phyloP scores from a whole-genome alignment of 768 basidiomycete genomes.

The Nidularia sp. region DNA sequence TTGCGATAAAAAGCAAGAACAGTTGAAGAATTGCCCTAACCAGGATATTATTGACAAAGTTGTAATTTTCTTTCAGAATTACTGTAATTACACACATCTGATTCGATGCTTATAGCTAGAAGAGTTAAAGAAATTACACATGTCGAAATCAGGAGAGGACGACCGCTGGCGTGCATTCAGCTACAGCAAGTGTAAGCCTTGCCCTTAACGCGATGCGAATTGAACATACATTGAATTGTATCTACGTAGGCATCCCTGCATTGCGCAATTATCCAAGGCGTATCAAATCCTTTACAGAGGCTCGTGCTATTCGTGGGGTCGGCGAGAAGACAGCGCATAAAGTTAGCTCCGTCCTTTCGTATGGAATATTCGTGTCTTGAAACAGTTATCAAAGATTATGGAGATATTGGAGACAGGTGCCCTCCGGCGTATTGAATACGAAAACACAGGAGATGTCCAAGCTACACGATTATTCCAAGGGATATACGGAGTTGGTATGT shows the following conservation, averaged over 20 bases:
- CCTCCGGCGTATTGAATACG: constrained; percentile 64
- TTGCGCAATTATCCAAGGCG: constrained; percentile 52
- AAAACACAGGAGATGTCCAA: constrained; percentile 59
- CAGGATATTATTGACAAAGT: constrained; percentile 77
- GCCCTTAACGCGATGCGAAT: neutral
- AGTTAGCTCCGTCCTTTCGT: constrained; percentile 21
- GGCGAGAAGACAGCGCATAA: constrained; percentile 77
- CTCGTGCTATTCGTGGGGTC: constrained; percentile 53
- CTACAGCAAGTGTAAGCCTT: constrained; percentile 59
- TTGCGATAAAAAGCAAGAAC: constrained; percentile 49
- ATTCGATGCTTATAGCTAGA: constrained; percentile 40
- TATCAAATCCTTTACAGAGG: constrained; percentile 57
- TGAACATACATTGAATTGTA: neutral
- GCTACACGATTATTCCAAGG: constrained; percentile 62
- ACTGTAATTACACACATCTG: neutral
- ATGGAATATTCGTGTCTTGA: too few species aligned
- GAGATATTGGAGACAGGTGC: constrained; percentile 76
- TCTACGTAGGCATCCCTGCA: constrained; percentile 51
- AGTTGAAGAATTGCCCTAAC: constrained; percentile 43
- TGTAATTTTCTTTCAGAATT: constrained; percentile 2
- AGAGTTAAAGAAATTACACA: constrained; percentile 64
- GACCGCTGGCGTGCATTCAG: constrained; percentile 65
- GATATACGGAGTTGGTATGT: constrained; percentile 83
- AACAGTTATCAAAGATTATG: constrained; percentile 50
- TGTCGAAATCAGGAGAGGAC: constrained; percentile 52